phyloP scores from a whole-genome alignment of 352 stramenopile genomes.

The Pythium folliculosum region DNA sequence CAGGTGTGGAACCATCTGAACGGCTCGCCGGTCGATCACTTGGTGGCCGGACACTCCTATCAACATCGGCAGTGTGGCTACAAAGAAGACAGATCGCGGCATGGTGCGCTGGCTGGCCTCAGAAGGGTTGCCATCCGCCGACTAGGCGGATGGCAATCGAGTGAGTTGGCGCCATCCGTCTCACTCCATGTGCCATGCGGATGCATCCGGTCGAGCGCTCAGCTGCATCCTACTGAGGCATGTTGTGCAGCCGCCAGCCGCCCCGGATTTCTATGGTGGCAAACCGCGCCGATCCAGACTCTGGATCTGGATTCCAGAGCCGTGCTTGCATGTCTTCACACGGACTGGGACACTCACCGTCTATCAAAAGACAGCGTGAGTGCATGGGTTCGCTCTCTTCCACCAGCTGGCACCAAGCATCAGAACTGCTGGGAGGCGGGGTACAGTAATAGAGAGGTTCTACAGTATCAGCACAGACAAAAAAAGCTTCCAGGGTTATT shows the following conservation, averaged over 20 bases:
- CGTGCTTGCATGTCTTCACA: not conserved
- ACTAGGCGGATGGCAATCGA: too few species aligned
- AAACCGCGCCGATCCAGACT: not conserved
- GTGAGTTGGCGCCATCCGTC: not conserved
- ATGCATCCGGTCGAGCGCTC: conserved; percentile 7
- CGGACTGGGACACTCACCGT: too few species aligned
- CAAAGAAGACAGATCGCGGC: too few species aligned
- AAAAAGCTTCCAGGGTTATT: not conserved
- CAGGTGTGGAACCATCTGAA: not conserved
- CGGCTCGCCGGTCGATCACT: not conserved
- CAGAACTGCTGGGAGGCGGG: not conserved
- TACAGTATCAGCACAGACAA: not conserved
- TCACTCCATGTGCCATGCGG: not conserved
- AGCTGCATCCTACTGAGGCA: not conserved
- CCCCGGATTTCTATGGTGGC: not conserved
- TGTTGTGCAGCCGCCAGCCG: conserved; percentile 2
- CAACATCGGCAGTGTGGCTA: not conserved
- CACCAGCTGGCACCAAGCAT: not conserved
- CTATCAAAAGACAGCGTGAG: not conserved
- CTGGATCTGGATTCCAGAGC: too few species aligned
- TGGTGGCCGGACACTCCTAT: not conserved
- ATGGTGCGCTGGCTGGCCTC: not conserved
- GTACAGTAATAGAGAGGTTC: not conserved
- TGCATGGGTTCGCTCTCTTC: conserved; percentile 1
- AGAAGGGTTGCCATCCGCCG: not conserved